A percentile compares a stretch with the other conserved stretches of the same genome.
Evolutionary conservation across 345 rosid species (phyloP).

Genomic region (Orychophragmus violaceus): DNA sequence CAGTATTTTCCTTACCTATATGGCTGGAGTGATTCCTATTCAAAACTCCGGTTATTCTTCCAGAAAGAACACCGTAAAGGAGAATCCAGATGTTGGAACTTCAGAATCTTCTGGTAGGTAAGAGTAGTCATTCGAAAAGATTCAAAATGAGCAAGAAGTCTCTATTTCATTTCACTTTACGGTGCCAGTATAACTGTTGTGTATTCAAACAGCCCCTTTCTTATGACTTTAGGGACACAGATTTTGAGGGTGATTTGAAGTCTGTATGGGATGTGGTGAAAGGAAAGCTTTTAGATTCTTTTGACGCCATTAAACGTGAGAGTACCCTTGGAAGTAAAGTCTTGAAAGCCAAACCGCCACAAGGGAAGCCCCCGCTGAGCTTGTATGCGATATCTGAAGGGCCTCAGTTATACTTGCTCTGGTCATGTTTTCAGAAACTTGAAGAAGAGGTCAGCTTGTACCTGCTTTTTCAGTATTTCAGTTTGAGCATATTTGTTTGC

Average conservation of each 20-base stretch:
- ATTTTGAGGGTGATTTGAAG: conserved; percentile 33
- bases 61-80: conserved; percentile 24
- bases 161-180: background rate
- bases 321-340: conserved; percentile 34
- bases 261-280: conserved; percentile 59
- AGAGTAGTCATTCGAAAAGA: conserved; percentile 47
- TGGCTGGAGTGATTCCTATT: conserved; percentile 78
- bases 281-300: conserved; percentile 62
- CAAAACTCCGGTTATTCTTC: conserved; percentile 34
- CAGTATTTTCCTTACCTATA: conserved; percentile 66
- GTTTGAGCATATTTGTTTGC: background rate
- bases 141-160: background rate
- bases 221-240: conserved; percentile 35
- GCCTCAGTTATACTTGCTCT: conserved; percentile 62
- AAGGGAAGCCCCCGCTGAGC: conserved; percentile 46
- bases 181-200: background rate
- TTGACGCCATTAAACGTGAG: conserved; percentile 44
- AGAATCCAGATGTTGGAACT: conserved; percentile 30
- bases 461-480: conserved; percentile 21
- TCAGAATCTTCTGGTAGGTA: conserved; percentile 82
- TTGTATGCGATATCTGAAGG: conserved; percentile 68
- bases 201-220: background rate
- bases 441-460: conserved; percentile 69
- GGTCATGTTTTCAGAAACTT: conserved; percentile 63
- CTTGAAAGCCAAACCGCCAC: conserved; percentile 40